Percentiles rank a stretch among this genome's conserved stretches.
These are phyloP conservation scores for Magnaporthiopsis poae DNA, from an alignment of 2,329 filamentous ascomycete genomes.

Conservation along the genomic window DNA sequence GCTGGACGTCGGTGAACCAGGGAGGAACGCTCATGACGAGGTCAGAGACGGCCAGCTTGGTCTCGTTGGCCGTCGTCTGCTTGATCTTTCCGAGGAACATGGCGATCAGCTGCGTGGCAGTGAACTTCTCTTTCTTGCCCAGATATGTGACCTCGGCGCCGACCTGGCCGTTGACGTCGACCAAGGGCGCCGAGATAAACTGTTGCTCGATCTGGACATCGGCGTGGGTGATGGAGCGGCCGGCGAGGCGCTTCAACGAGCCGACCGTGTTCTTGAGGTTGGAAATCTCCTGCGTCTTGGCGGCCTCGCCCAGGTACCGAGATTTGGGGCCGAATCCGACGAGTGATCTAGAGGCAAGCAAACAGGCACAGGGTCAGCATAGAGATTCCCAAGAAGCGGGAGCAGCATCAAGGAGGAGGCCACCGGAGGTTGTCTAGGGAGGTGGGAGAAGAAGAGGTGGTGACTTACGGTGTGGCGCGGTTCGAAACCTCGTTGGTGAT, in stretches of 20 bases:
- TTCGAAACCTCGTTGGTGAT: constrained; percentile 99
- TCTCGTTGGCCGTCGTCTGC: constrained; percentile 73
- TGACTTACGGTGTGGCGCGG: constrained; percentile 86
- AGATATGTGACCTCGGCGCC: constrained; percentile 88
- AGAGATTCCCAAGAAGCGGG: constrained; percentile 4
- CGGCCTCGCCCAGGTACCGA: constrained; percentile 86
- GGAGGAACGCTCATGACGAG: constrained; percentile 88
- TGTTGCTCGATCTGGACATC: constrained; percentile 89
- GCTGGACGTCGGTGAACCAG: constrained; percentile 95
- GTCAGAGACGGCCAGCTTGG: constrained; percentile 84
- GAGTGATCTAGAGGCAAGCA: constrained; percentile 53
- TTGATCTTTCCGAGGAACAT: constrained; percentile 96
- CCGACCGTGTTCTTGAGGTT: constrained; percentile 98
- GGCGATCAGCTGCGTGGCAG: constrained; percentile 82
- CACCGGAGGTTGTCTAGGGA: too few relatives aligned
- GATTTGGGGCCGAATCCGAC: constrained; percentile 91
- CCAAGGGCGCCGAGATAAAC: constrained; percentile 73
- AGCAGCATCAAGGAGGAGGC: background rate
- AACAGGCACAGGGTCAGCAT: constrained; percentile 17
- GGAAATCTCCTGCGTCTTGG: constrained; percentile 97
- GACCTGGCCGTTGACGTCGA: constrained; percentile 87
- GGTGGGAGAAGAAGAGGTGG: constrained; percentile 8
- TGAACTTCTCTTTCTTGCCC: constrained; percentile 90
- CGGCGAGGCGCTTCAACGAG: constrained; percentile 84
- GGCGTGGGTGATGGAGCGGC: constrained; percentile 76